A percentile compares a stretch with the other conserved stretches of the same genome.
Evolutionary conservation across 2,329 filamentous ascomycete genomes (phyloP).

Genomic region (Paracamarosporium sp.): DNA sequence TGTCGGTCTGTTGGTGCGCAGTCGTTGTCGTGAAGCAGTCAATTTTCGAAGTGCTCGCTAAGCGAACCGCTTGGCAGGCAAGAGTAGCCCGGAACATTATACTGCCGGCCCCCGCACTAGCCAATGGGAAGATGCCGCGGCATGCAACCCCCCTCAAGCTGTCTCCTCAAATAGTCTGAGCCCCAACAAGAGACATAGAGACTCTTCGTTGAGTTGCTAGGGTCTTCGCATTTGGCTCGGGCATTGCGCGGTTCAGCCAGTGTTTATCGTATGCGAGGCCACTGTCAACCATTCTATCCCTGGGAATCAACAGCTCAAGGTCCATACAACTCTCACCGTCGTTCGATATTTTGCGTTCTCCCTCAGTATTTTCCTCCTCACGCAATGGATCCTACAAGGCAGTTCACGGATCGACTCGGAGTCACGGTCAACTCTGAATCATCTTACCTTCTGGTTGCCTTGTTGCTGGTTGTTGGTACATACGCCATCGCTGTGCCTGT

Average conservation of each 20-base stretch:
- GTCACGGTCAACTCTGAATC: conserved; percentile 42
- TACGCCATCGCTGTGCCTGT: conserved; percentile 42
- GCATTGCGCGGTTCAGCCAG: background rate
- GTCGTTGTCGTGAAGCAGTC: conserved; percentile 22
- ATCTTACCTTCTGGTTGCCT: conserved; percentile 32
- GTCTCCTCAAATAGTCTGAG: background rate
- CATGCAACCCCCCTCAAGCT: conserved; percentile 3
- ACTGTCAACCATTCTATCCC: background rate
- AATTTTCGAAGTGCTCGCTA: conserved; percentile 26
- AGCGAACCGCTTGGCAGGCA: conserved; percentile 8
- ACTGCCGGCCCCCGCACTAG: conserved; percentile 5
- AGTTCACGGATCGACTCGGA: conserved; percentile 32
- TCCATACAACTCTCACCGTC: background rate
- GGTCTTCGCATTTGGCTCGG: background rate
- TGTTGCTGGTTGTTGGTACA: conserved; percentile 38
- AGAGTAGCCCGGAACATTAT: conserved; percentile 5
- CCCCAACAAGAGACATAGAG: background rate
- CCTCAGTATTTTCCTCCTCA: background rate
- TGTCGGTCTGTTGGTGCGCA: conserved; percentile 37
- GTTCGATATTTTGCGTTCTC: background rate
- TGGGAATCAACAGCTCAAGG: conserved; percentile 1
- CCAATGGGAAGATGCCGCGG: conserved; percentile 12
- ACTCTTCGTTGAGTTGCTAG: background rate
- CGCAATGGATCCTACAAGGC: conserved; percentile 25
- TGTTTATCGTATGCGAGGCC: background rate